phyloP scores from a whole-genome alignment of 345 rosid genomes.

The Microthlaspi erraticum region DNA sequence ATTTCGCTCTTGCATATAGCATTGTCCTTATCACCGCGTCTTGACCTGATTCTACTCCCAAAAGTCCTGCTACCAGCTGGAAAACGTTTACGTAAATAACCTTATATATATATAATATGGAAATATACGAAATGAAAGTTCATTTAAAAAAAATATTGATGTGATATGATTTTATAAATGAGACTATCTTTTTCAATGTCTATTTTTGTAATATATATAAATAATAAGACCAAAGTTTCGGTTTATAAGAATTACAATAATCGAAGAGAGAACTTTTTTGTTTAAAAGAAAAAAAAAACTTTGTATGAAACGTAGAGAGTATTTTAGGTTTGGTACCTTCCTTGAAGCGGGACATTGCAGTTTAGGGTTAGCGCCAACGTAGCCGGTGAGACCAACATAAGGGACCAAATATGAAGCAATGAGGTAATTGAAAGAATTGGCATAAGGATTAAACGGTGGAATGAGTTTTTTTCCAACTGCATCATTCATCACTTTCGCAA shows the following conservation, averaged over 20 bases:
- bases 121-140: background rate
- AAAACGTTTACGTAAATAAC: background rate
- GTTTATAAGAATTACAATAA: background rate
- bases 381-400: conserved; percentile 82
- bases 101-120: background rate
- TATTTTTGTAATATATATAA: background rate
- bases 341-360: conserved; percentile 53
- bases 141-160: background rate
- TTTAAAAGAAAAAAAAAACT: too few relatives aligned
- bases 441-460: conserved; percentile 85
- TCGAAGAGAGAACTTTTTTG: background rate
- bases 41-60: conserved; percentile 82
- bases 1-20: conserved; percentile 48
- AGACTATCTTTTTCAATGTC: background rate
- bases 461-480: conserved; percentile 57
- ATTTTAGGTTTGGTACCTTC: conserved; percentile 48
- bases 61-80: conserved; percentile 81
- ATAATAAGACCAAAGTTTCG: background rate
- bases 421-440: conserved; percentile 58
- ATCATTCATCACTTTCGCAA: conserved; percentile 57
- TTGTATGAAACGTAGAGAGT: too few relatives aligned
- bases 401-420: conserved; percentile 80
- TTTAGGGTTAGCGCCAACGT: conserved; percentile 75
- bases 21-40: conserved; percentile 74
- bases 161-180: background rate